Evolutionary conservation across 805 yeast genomes (phyloP).

Genomic region (Blastobotrys peoriensis): DNA sequence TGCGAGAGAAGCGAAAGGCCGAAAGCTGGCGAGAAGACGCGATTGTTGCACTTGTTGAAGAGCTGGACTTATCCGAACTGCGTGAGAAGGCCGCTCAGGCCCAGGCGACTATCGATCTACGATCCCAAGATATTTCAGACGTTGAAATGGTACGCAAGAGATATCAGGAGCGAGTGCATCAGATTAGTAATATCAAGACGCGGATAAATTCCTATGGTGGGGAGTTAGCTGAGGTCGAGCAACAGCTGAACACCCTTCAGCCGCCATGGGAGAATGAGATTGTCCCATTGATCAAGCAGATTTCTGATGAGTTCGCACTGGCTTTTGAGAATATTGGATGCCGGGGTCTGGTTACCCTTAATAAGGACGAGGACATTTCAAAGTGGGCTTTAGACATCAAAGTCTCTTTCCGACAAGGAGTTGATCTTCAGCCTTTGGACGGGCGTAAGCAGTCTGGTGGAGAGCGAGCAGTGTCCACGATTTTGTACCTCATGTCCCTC

Average conservation of each 20-base stretch:
- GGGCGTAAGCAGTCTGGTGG: slow-evolving; percentile 97
- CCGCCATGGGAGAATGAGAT: slow-evolving; percentile 59
- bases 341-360: slow-evolving; percentile 71
- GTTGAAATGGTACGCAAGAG: slow-evolving; percentile 31
- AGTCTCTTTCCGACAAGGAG: slow-evolving; percentile 78
- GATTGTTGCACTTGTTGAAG: neutral
- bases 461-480: slow-evolving; percentile 92
- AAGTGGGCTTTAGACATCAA: slow-evolving; percentile 81
- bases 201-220: slow-evolving; percentile 2
- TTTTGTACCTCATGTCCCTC: slow-evolving; percentile 79
- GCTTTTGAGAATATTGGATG: slow-evolving; percentile 74
- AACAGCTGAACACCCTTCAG: slow-evolving; percentile 36
- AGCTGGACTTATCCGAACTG: neutral
- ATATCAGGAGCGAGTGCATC: slow-evolving; percentile 39
- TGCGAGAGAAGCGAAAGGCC: slow-evolving; percentile 4
- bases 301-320: slow-evolving; percentile 59
- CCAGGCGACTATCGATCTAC: neutral
- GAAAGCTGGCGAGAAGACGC: neutral
- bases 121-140: slow-evolving; percentile 16
- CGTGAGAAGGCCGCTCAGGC: neutral
- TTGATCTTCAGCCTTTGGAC: slow-evolving; percentile 64
- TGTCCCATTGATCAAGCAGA: slow-evolving; percentile 43
- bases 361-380: slow-evolving; percentile 40
- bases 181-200: slow-evolving; percentile 33
- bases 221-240: slow-evolving; percentile 27